A percentile compares a stretch with the other conserved stretches of the same genome.
Conservation (phyloP, 345 rosid genomes). For the Trapa bicornis region DNA sequence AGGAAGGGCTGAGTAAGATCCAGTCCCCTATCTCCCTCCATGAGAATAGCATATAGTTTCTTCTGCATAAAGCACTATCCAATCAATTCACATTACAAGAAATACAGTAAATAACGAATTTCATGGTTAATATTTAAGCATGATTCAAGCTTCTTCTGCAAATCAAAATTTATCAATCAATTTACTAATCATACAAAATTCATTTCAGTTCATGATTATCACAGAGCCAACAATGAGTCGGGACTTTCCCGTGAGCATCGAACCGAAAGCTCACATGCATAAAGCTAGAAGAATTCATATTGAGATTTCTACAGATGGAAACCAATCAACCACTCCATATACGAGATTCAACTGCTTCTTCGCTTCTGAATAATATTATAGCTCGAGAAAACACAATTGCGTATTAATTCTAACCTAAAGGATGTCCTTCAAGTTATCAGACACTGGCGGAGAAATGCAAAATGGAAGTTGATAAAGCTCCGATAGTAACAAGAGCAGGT, state of each 20-base stretch:
- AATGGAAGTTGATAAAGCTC: background rate
- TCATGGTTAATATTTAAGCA: background rate
- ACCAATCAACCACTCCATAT: background rate
- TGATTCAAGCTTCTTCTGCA: background rate
- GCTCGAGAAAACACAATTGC: background rate
- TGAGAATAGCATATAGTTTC: constrained; percentile 7
- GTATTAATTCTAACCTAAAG: background rate
- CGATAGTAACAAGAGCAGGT: background rate
- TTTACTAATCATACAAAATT: background rate
- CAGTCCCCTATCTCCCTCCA: constrained; percentile 65
- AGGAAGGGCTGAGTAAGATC: constrained; percentile 65
- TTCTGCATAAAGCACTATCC: background rate
- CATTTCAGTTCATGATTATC: background rate
- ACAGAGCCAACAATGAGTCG: background rate
- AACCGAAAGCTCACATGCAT: background rate
- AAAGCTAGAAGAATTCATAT: background rate
- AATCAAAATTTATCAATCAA: background rate
- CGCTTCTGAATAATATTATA: background rate
- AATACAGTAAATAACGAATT: background rate
- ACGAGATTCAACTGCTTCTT: background rate
- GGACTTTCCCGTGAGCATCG: background rate
- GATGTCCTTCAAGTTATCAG: background rate
- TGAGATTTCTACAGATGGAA: background rate
- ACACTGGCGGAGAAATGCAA: too few species aligned
- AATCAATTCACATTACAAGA: background rate